A percentile compares a stretch with the other conserved stretches of the same genome.
phyloP scores from a whole-genome alignment of 495 filamentous ascomycete genomes.

The Penicillium cataractarum region DNA sequence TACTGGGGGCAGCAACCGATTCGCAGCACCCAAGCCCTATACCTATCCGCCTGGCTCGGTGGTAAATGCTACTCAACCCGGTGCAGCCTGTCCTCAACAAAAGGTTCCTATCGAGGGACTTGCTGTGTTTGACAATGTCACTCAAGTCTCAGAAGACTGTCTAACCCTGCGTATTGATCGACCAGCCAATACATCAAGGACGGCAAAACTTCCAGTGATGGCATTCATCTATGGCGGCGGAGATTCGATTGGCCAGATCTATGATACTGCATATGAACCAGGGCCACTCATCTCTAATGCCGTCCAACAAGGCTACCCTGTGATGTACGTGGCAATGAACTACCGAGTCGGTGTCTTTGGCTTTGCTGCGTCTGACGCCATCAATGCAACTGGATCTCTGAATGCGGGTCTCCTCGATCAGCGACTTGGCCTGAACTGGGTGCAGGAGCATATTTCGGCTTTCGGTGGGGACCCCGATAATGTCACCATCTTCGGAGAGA shows the following conservation, averaged over 20 bases:
- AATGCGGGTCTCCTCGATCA: slow-evolving; percentile 22
- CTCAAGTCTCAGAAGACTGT: slow-evolving; percentile 19
- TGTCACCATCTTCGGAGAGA: slow-evolving; percentile 24
- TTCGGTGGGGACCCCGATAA: slow-evolving; percentile 26
- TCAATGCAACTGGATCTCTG: slow-evolving; percentile 13
- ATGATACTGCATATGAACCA: slow-evolving; percentile 19
- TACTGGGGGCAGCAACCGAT: slow-evolving; percentile 18
- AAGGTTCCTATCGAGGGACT: slow-evolving; percentile 14
- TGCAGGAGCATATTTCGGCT: slow-evolving; percentile 17
- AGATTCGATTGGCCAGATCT: slow-evolving; percentile 21
- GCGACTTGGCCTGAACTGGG: slow-evolving; percentile 18
- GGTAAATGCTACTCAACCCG: slow-evolving; percentile 16
- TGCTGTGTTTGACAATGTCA: slow-evolving; percentile 22
- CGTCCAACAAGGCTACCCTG: slow-evolving; percentile 14
- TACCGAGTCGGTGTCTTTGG: slow-evolving; percentile 22
- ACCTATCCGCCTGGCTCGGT: slow-evolving; percentile 14
- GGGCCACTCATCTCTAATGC: slow-evolving; percentile 9
- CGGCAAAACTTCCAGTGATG: slow-evolving; percentile 20
- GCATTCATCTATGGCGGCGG: slow-evolving; percentile 22
- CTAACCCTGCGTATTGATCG: slow-evolving; percentile 19
- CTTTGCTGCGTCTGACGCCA: slow-evolving; percentile 16
- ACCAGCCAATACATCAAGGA: slow-evolving; percentile 12
- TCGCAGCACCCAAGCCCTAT: slow-evolving; percentile 17
- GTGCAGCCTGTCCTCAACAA: slow-evolving; percentile 24
- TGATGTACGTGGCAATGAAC: slow-evolving; percentile 22